phyloP scores from a whole-genome alignment of 805 yeast species.

The Kazachstania martiniae region DNA sequence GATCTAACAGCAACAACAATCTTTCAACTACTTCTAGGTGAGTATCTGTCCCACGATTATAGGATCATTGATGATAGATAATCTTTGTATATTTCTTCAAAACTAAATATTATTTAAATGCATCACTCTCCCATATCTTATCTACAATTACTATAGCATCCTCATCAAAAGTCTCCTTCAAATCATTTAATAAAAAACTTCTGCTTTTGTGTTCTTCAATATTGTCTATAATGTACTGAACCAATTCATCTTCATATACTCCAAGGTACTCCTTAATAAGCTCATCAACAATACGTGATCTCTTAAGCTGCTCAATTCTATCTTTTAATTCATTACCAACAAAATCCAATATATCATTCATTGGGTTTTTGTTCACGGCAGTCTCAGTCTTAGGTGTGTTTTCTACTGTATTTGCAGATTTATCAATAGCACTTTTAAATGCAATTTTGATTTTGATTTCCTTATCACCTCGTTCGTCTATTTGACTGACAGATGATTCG shows the following conservation, averaged over 20 bases:
- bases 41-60: not conserved
- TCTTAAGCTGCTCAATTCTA: constrained; percentile 9
- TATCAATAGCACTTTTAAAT: constrained; percentile 14
- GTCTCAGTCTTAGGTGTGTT: not conserved
- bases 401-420: constrained; percentile 3
- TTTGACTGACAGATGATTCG: not conserved
- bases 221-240: constrained; percentile 23
- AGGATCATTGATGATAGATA: not conserved
- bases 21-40: constrained; percentile 7
- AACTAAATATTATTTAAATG: constrained; percentile 1
- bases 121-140: constrained; percentile 19
- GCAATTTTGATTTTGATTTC: constrained; percentile 20
- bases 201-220: constrained; percentile 17
- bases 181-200: constrained; percentile 15
- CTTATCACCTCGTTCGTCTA: constrained; percentile 1
- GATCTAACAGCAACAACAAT: constrained; percentile 18
- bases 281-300: constrained; percentile 19
- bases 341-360: constrained; percentile 6
- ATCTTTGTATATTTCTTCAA: not conserved
- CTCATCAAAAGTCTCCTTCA: constrained; percentile 26
- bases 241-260: constrained; percentile 25
- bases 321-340: constrained; percentile 9
- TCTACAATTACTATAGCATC: constrained; percentile 21
- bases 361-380: not conserved
- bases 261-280: constrained; percentile 25